phyloP scores from a whole-genome alignment of 129 eudicot species.

The Ambrosia artemisiifolia region DNA sequence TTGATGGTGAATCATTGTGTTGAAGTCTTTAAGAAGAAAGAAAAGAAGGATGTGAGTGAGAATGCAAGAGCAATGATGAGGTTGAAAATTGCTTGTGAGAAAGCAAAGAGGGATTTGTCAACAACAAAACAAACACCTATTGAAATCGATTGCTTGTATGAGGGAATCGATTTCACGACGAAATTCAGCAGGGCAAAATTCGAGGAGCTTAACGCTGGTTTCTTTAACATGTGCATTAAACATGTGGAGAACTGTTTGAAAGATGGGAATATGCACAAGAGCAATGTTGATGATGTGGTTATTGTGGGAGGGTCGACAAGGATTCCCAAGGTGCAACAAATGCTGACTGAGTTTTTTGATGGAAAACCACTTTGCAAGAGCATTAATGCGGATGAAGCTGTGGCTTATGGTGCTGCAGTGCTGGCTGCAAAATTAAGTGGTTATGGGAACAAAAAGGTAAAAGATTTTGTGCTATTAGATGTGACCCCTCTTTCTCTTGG shows the following conservation, averaged over 20 bases:
- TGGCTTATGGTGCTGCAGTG: conserved; percentile 26
- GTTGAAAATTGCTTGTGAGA: conserved; percentile 24
- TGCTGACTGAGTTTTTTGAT: not conserved
- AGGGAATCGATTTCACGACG: conserved; percentile 10
- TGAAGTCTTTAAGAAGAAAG: conserved; percentile 1
- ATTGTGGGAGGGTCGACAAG: conserved; percentile 31
- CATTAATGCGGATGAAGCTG: conserved; percentile 18
- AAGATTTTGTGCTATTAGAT: not conserved
- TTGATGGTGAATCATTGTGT: conserved; percentile 20
- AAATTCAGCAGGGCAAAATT: conserved; percentile 10
- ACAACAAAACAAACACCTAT: conserved; percentile 12
- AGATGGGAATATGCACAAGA: not conserved
- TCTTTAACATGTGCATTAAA: conserved; percentile 16
- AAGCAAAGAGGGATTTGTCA: conserved; percentile 19
- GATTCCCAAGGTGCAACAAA: conserved; percentile 27
- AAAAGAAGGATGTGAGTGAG: conserved; percentile 8
- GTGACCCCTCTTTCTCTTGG: conserved; percentile 30
- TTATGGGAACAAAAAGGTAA: not conserved
- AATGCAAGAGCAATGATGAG: conserved; percentile 13
- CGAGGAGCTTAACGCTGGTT: conserved; percentile 11
- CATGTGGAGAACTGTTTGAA: conserved; percentile 24
- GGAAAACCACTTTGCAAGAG: conserved; percentile 20
- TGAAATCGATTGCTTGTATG: conserved; percentile 6
- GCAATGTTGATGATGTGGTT: conserved; percentile 21
- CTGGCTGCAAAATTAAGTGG: not conserved